phyloP scores from a whole-genome alignment of 306 rosid genomes.

The Oxytropis ochrocephala region DNA sequence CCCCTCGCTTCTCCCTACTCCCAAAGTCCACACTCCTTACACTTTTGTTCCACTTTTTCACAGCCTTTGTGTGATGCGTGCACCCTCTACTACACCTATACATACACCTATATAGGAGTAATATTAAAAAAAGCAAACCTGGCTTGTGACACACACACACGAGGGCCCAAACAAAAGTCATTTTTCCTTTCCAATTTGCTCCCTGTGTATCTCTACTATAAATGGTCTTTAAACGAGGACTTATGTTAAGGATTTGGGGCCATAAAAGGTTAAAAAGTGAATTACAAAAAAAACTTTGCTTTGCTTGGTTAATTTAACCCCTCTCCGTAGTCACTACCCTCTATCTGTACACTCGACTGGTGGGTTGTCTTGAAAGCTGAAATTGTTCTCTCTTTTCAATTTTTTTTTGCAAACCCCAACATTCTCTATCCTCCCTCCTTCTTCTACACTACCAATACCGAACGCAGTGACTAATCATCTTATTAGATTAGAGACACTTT shows the following conservation, averaged over 20 bases:
- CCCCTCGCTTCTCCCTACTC: neutral
- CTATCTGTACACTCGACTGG: neutral
- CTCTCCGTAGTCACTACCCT: neutral
- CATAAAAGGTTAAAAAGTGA: neutral
- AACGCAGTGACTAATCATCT: too few relatives aligned
- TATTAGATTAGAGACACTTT: too few relatives aligned
- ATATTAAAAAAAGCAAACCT: too few relatives aligned
- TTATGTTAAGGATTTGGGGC: slow-evolving; percentile 13
- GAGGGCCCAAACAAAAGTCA: neutral
- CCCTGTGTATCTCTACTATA: neutral
- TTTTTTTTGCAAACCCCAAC: neutral
- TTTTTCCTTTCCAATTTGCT: neutral
- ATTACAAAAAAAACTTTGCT: neutral
- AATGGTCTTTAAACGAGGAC: slow-evolving; percentile 12
- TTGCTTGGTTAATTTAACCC: neutral
- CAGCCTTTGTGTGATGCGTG: slow-evolving; percentile 45
- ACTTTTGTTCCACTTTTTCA: slow-evolving; percentile 3
- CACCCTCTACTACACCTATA: neutral
- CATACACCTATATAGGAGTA: too few relatives aligned
- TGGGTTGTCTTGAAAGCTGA: neutral
- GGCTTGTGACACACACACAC: neutral
- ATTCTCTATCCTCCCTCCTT: neutral
- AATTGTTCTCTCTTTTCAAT: neutral
- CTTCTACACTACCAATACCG: too few relatives aligned
- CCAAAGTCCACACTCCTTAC: slow-evolving; percentile 2